Conservation (phyloP, 2,329 filamentous ascomycete genomes). For the Tolypocladium guangdongense region DNA sequence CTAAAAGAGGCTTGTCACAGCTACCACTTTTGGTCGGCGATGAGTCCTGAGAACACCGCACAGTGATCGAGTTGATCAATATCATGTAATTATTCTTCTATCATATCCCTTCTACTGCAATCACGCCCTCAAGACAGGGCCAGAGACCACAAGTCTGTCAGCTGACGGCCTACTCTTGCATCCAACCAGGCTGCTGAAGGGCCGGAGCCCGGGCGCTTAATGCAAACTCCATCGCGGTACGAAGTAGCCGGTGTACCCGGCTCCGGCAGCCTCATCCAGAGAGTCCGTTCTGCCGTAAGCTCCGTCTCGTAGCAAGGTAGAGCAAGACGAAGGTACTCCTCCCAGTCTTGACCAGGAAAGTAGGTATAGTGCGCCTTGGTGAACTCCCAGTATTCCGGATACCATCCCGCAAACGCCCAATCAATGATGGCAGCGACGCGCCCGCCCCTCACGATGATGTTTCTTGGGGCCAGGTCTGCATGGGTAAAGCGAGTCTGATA, state of each 20-base stretch:
- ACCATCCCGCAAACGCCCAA: constrained; percentile 23
- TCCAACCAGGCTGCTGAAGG: constrained; percentile 13
- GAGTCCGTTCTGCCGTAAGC: constrained; percentile 11
- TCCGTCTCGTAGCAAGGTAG: constrained; percentile 13
- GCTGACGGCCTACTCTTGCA: constrained; percentile 8
- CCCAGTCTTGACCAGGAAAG: constrained; percentile 8
- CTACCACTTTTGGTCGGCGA: too few species aligned
- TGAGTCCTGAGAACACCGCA: too few species aligned
- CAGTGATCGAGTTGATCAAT: too few species aligned
- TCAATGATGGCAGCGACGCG: constrained; percentile 18
- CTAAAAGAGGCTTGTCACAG: too few species aligned
- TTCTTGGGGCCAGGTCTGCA: constrained; percentile 13
- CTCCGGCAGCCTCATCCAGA: constrained; percentile 11
- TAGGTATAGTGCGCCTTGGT: constrained; percentile 15
- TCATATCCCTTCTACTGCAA: too few species aligned
- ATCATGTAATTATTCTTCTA: too few species aligned
- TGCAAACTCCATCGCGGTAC: constrained; percentile 5
- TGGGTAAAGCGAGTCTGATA: constrained; percentile 16
- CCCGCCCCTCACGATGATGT: constrained; percentile 15
- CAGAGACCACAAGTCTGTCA: constrained; percentile 11
- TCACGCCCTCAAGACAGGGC: not conserved
- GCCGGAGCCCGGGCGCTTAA: constrained; percentile 5
- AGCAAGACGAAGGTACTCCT: constrained; percentile 8
- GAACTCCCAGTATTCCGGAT: constrained; percentile 21
- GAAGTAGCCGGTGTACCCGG: constrained; percentile 7